Conservation (phyloP, 495 filamentous ascomycete species). For the Aspergillus nanangensis region DNA sequence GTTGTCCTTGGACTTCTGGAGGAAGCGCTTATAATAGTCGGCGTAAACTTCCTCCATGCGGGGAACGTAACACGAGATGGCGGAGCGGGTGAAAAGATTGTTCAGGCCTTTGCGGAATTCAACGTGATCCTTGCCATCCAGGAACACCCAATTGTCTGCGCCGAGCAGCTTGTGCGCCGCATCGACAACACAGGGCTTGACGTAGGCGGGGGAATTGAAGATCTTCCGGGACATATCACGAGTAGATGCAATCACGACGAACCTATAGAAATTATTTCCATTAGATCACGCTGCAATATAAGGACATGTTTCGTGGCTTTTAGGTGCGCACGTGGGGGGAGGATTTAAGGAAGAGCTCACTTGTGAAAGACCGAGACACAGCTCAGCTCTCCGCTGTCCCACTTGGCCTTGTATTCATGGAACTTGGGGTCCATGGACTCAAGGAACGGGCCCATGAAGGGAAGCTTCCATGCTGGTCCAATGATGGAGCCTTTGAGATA, state of each 20-base stretch:
- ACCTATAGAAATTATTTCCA: slow-evolving; percentile 47
- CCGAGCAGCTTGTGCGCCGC: slow-evolving; percentile 91
- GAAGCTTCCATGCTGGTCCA: slow-evolving; percentile 79
- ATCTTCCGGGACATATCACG: slow-evolving; percentile 96
- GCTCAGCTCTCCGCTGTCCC: slow-evolving; percentile 83
- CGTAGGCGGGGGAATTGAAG: slow-evolving; percentile 89
- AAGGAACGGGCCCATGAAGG: slow-evolving; percentile 95
- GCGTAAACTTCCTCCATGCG: slow-evolving; percentile 91
- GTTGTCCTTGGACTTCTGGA: slow-evolving; percentile 63
- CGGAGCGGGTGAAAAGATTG: slow-evolving; percentile 86
- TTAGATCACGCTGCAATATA: slow-evolving; percentile 3
- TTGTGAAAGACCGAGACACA: slow-evolving; percentile 99
- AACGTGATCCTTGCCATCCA: slow-evolving; percentile 91
- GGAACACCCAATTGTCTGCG: slow-evolving; percentile 92
- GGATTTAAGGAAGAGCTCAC: too few relatives aligned
- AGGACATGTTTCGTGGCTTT: neutral
- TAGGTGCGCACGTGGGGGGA: neutral
- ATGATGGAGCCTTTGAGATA: slow-evolving; percentile 80
- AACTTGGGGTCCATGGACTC: slow-evolving; percentile 91
- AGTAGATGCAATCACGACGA: slow-evolving; percentile 94
- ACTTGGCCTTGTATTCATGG: slow-evolving; percentile 84
- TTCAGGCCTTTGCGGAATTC: slow-evolving; percentile 98
- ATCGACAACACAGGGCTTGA: slow-evolving; percentile 97
- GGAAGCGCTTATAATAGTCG: slow-evolving; percentile 73
- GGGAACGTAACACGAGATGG: slow-evolving; percentile 84